Conservation (phyloP, 2,329 filamentous ascomycete genomes). For the Clonostachys chloroleuca region DNA sequence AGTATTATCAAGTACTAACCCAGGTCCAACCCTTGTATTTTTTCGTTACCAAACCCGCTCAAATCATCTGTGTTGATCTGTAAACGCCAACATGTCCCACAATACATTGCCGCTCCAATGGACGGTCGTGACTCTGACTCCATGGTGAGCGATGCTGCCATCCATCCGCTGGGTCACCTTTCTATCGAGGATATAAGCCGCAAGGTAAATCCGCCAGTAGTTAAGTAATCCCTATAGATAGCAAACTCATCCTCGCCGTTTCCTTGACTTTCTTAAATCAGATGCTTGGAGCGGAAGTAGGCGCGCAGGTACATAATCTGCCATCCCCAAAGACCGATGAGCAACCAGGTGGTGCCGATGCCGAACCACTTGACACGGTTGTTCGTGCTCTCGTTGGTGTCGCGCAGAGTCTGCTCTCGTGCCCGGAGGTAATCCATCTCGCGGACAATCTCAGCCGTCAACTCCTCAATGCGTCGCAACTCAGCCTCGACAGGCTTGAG, state of each 20-base stretch:
- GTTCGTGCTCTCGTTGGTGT: conserved; percentile 99
- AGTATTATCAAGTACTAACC: too few relatives aligned
- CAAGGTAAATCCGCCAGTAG: too few relatives aligned
- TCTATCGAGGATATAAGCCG: too few relatives aligned
- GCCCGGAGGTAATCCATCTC: conserved; percentile 95
- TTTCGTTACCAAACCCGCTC: background rate
- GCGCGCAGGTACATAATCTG: conserved; percentile 96
- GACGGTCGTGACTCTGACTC: too few relatives aligned
- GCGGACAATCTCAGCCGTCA: conserved; percentile 78
- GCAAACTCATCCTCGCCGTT: too few relatives aligned
- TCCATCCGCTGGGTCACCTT: background rate
- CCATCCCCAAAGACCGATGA: conserved; percentile 88
- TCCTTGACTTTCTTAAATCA: conserved; percentile 20
- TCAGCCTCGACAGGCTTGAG: conserved; percentile 96
- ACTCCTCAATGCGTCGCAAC: conserved; percentile 86
- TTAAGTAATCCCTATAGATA: too few relatives aligned
- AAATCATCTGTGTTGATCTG: conserved; percentile 8
- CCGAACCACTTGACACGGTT: conserved; percentile 99
- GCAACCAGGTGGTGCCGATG: conserved; percentile 84
- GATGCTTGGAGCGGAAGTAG: conserved; percentile 72
- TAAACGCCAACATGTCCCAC: conserved; percentile 9
- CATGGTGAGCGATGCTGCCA: too few relatives aligned
- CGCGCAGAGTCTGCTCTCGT: conserved; percentile 90
- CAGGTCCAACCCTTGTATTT: too few relatives aligned
- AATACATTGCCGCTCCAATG: background rate